Evolutionary conservation across 75 land plant genomes (phyloP).

Genomic region (Cupressus sempervirens): DNA sequence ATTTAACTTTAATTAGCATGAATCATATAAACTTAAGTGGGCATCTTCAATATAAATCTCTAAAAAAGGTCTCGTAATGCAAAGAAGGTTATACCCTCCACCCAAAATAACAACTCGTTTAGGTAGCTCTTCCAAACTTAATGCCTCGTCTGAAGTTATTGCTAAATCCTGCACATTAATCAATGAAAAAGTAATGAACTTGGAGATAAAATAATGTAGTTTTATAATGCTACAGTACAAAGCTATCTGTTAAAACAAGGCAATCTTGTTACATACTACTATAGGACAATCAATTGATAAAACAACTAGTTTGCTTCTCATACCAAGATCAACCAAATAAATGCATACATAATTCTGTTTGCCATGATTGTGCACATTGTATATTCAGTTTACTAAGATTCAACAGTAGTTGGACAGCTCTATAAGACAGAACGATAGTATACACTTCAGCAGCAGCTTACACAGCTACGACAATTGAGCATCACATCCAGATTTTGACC

Average conservation of each 20-base stretch:
- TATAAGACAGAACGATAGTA: too few relatives aligned
- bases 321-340: not conserved
- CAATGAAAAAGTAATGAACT: not conserved
- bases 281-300: not conserved
- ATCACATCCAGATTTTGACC: not conserved
- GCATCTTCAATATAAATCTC: not conserved
- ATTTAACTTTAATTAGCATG: not conserved
- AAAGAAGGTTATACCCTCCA: constrained; percentile 57
- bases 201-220: not conserved
- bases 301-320: not conserved
- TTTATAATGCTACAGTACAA: not conserved
- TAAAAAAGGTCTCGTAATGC: not conserved
- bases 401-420: not conserved
- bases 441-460: not conserved
- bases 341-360: not conserved
- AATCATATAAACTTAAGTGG: not conserved
- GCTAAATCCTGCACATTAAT: constrained; percentile 53
- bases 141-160: constrained; percentile 94
- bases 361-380: not conserved
- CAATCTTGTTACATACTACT: not conserved
- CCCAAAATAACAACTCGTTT: constrained; percentile 80
- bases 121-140: constrained; percentile 87
- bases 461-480: not conserved
- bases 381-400: not conserved
- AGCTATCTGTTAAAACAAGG: not conserved